phyloP scores from a whole-genome alignment of 768 basidiomycete genomes.

The Rhizopogon roseolus region DNA sequence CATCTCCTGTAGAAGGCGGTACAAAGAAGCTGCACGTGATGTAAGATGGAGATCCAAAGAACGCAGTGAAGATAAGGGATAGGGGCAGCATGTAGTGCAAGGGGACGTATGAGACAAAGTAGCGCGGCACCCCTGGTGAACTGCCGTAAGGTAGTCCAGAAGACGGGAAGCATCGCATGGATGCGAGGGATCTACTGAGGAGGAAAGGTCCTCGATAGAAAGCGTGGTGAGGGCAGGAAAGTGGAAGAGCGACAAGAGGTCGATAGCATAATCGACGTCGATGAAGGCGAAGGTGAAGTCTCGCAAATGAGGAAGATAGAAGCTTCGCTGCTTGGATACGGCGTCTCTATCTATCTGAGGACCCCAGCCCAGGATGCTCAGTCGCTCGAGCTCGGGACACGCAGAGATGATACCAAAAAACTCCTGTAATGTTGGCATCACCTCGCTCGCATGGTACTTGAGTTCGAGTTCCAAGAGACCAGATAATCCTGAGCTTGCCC shows the following conservation, averaged over 20 bases:
- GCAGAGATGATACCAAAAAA: constrained; percentile 38
- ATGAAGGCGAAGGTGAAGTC: constrained; percentile 40
- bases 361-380: constrained; percentile 53
- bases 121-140: neutral
- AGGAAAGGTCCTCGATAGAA: constrained; percentile 43
- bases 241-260: constrained; percentile 33
- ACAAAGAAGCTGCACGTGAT: constrained; percentile 2
- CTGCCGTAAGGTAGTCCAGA: constrained; percentile 27
- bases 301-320: constrained; percentile 26
- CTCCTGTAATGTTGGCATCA: constrained; percentile 47
- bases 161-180: constrained; percentile 32
- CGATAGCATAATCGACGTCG: constrained; percentile 33
- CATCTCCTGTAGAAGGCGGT: constrained; percentile 2
- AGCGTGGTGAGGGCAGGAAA: constrained; percentile 35
- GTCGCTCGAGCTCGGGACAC: constrained; percentile 33
- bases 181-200: constrained; percentile 28
- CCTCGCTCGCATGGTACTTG: constrained; percentile 51
- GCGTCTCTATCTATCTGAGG: constrained; percentile 26
- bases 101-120: neutral
- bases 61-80: constrained; percentile 3
- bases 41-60: constrained; percentile 2
- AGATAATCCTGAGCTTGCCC: constrained; percentile 36
- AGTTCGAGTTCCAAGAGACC: constrained; percentile 45
- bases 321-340: constrained; percentile 6
- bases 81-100: constrained; percentile 3